phyloP scores from a whole-genome alignment of 257 asterid genomes.

The Scutellaria barbata region DNA sequence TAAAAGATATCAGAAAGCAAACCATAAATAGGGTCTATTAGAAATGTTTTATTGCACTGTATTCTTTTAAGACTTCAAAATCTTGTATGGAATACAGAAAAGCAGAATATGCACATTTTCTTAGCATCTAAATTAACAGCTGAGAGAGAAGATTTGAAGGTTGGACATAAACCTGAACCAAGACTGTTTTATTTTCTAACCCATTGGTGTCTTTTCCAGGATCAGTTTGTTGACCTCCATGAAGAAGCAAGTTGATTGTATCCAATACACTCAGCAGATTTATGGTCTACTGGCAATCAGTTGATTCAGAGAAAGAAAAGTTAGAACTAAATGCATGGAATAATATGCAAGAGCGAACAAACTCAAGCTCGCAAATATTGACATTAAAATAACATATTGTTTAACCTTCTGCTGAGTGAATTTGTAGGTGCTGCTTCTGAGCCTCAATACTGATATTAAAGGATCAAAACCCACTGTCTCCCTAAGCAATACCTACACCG shows the following conservation, averaged over 20 bases:
- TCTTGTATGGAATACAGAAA: neutral
- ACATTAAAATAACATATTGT: slow-evolving; percentile 31
- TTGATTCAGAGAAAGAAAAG: slow-evolving; percentile 37
- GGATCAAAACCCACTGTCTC: slow-evolving; percentile 93
- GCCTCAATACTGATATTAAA: slow-evolving; percentile 75
- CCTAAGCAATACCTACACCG: slow-evolving; percentile 78
- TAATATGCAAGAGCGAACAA: slow-evolving; percentile 9
- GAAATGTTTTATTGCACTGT: slow-evolving; percentile 15
- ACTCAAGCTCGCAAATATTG: slow-evolving; percentile 25
- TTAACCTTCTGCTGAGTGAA: slow-evolving; percentile 96
- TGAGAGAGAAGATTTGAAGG: slow-evolving; percentile 30
- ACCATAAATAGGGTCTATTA: neutral
- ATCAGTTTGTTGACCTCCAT: slow-evolving; percentile 75
- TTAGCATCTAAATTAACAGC: slow-evolving; percentile 10
- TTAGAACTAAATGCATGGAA: slow-evolving; percentile 43
- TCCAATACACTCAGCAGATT: slow-evolving; percentile 88
- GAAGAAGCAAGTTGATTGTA: slow-evolving; percentile 74
- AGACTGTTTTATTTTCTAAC: slow-evolving; percentile 71
- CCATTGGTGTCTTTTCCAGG: slow-evolving; percentile 65
- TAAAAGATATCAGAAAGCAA: slow-evolving; percentile 27
- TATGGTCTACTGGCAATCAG: slow-evolving; percentile 84
- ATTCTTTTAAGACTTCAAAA: neutral
- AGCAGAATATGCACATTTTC: slow-evolving; percentile 13
- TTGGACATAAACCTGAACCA: slow-evolving; percentile 77
- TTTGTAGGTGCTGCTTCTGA: slow-evolving; percentile 82